Percentiles rank a stretch among this genome's conserved stretches.
These are phyloP conservation scores for Phytopythium ostracodes DNA, from an alignment of 352 stramenopile genomes.

Conservation along the genomic window DNA sequence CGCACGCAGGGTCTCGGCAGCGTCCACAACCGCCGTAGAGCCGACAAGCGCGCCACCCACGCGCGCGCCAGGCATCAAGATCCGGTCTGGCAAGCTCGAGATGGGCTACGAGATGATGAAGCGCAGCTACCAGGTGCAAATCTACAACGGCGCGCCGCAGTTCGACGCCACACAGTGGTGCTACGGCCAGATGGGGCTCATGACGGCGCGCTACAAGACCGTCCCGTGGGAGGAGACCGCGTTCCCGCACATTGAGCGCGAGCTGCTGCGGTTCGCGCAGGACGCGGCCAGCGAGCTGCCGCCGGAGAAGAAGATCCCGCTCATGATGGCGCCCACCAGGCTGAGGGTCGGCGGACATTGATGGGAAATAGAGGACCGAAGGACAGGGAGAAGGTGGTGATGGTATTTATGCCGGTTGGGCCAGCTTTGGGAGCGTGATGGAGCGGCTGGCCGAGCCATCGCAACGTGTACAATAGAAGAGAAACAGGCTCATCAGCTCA, in stretches of 20 bases:
- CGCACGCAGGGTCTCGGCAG: conserved; percentile 4
- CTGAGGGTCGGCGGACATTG: not conserved
- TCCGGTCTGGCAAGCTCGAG: conserved; percentile 10
- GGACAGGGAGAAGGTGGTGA: no score
- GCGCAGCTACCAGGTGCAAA: conserved; percentile 31
- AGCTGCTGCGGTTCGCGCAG: conserved; percentile 27
- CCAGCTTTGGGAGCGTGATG: no score
- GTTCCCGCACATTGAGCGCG: conserved; percentile 23
- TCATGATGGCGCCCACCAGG: not conserved
- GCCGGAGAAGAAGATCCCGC: not conserved
- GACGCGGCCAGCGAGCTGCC: conserved; percentile 25
- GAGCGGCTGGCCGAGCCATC: no score
- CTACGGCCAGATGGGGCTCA: conserved; percentile 31
- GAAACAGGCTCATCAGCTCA: no score
- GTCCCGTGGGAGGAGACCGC: conserved; percentile 29
- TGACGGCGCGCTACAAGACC: conserved; percentile 19
- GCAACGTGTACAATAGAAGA: no score
- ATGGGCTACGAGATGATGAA: conserved; percentile 26
- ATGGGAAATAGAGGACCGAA: no score
- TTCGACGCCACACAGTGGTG: conserved; percentile 37
- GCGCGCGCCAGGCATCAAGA: not conserved
- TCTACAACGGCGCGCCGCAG: conserved; percentile 33
- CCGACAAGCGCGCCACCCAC: not conserved
- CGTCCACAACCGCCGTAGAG: not conserved
- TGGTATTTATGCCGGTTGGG: no score